Base-by-base conservation (phyloP, 2,329 filamentous ascomycete genomes). In the Colletotrichum endophyticum region DNA sequence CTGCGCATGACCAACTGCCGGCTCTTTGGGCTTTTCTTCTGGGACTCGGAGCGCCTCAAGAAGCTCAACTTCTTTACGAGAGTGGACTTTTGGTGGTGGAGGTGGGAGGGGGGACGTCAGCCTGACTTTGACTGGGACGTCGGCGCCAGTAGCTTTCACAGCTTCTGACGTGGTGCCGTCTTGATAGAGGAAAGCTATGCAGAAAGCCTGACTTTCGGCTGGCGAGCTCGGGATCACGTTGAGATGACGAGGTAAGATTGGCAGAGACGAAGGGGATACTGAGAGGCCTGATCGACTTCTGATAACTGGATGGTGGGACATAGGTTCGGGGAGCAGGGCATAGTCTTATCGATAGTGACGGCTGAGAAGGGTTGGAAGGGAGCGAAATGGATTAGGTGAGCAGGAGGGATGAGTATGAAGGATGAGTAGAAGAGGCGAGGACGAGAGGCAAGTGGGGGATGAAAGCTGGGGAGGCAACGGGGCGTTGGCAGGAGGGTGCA, bases 21-120 rank as follows among this genome's bases (percentile, higher is more conserved):
- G 6, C 59, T 74, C 5, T 76, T 74, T 27, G 74, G 74, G 44
- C 53, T 76, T 8, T 76, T 74, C 59, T 76, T 76, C 59, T 76
- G 71, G 71, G 71, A 76, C 34, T 76, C 49, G 12, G 66, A 30
- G 32, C 74, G 71, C 6, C 49, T 76, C 27, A 59, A 76, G 22
- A 66, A 66, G n/a, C 30, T 76, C 57, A 76, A 76, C 59, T 76
- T 76, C 27, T 76, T 76, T 19, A 70, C 74, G 12, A 64, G 70
- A 5, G 63, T 74, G 27, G 61, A 64, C 6, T 66, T 76, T 22
- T 74, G 74, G 74, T 70, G 66, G 63, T 74, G 71, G 74, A 66
- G 74, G 11, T 76, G 70, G 74, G 74, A 73, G 30, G 74, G 70
- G 8, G 74, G 70, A 19, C 74, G 74, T 6, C 74, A 76, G 30